Percentiles rank a stretch among this genome's conserved stretches.
Conservation (phyloP, 345 rosid species). For the Diplotaxis tenuifolia region DNA sequence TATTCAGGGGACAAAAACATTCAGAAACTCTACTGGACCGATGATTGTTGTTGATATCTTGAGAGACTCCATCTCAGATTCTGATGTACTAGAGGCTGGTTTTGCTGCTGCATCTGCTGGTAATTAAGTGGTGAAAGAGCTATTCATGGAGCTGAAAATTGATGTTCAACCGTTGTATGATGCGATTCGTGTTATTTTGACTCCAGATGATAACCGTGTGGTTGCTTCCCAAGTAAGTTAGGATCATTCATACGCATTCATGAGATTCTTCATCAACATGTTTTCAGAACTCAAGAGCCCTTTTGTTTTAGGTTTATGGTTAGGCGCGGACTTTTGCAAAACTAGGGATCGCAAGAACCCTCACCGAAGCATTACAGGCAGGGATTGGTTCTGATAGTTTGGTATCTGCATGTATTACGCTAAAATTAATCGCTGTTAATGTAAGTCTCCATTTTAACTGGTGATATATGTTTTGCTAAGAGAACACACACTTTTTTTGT, state of each 20-base stretch:
- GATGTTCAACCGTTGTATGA: constrained; percentile 81
- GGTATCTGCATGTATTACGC: constrained; percentile 74
- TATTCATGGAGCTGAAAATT: constrained; percentile 74
- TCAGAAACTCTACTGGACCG: constrained; percentile 60
- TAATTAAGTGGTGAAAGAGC: constrained; percentile 80
- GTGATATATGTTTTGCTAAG: too few species aligned
- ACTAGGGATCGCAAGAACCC: constrained; percentile 68
- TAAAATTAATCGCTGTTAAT: too few species aligned
- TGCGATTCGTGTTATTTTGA: constrained; percentile 69
- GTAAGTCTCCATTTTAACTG: too few species aligned
- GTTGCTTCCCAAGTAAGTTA: constrained; percentile 93
- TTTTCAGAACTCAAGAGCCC: too few species aligned
- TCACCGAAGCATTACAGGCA: constrained; percentile 58
- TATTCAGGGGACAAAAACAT: constrained; percentile 61
- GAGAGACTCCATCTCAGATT: constrained; percentile 44
- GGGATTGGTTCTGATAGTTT: constrained; percentile 74
- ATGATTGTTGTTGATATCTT: constrained; percentile 48
- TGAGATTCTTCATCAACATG: too few species aligned
- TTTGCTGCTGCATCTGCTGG: constrained; percentile 77
- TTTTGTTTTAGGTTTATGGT: constrained; percentile 80
- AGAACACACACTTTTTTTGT: too few species aligned
- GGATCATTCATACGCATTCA: too few species aligned
- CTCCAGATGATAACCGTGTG: constrained; percentile 88
- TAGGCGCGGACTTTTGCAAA: constrained; percentile 88
- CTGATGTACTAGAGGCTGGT: constrained; percentile 51